Evolutionary conservation across 73 alveolate species (phyloP).

Genomic region (Paramecium biaurelia): DNA sequence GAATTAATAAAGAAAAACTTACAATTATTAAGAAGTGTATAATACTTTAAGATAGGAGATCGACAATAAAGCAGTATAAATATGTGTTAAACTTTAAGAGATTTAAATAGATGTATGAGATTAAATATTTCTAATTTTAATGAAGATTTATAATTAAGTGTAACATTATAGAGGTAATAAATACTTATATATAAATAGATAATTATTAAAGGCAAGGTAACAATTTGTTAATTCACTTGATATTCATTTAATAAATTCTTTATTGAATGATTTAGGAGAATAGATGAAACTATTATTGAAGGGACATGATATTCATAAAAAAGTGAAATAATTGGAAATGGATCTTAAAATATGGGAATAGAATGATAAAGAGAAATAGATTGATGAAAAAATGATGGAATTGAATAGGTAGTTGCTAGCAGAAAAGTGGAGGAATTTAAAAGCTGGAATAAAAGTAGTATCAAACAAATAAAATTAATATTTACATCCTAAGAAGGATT

Average conservation of each 20-base stretch:
- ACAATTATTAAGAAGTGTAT: background rate
- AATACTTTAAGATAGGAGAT: background rate
- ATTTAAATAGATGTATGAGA: background rate
- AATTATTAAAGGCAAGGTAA: background rate
- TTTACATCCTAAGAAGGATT: background rate
- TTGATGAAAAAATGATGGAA: background rate
- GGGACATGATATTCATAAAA: background rate
- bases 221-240: background rate
- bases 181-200: background rate
- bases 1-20: background rate
- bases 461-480: background rate
- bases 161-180: background rate
- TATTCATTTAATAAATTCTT: background rate
- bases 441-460: background rate
- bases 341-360: background rate
- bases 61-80: background rate
- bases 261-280: background rate
- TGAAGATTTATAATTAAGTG: background rate
- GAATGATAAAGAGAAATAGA: background rate
- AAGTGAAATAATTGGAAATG: background rate
- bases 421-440: background rate
- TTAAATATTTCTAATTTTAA: background rate
- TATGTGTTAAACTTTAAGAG: background rate
- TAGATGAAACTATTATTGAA: background rate
- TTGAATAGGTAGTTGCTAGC: background rate